phyloP scores from a whole-genome alignment of 148 eudicot species.

The Rhododendron ovatum region DNA sequence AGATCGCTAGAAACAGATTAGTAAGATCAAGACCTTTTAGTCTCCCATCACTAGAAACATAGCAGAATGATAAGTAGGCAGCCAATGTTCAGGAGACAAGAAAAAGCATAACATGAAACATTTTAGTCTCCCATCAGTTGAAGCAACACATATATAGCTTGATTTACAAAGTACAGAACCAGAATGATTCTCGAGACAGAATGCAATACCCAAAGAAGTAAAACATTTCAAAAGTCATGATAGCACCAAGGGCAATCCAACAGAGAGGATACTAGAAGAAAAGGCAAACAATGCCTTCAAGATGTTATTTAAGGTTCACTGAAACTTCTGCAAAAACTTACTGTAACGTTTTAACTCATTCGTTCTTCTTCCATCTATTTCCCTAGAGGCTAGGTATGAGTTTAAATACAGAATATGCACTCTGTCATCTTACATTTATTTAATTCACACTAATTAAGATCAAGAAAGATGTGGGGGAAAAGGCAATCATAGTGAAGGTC shows the following conservation, averaged over 20 bases:
- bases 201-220: not conserved
- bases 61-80: not conserved
- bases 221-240: not conserved
- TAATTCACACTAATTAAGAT: not conserved
- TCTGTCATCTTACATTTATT: not conserved
- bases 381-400: not conserved
- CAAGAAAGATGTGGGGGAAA: not conserved
- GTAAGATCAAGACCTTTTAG: not conserved
- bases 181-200: not conserved
- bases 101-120: not conserved
- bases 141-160: not conserved
- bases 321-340: not conserved
- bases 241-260: not conserved
- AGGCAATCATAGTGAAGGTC: not conserved
- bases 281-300: not conserved
- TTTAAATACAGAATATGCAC: not conserved
- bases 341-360: not conserved
- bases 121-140: not conserved
- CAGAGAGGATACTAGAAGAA: not conserved
- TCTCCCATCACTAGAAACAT: not conserved
- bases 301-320: not conserved
- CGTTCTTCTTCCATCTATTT: not conserved
- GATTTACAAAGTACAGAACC: not conserved
- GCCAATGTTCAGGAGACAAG: not conserved
- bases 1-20: not conserved